These are phyloP conservation scores for Senna tora DNA, from an alignment of 306 rosid genomes.

Conservation along the genomic window DNA sequence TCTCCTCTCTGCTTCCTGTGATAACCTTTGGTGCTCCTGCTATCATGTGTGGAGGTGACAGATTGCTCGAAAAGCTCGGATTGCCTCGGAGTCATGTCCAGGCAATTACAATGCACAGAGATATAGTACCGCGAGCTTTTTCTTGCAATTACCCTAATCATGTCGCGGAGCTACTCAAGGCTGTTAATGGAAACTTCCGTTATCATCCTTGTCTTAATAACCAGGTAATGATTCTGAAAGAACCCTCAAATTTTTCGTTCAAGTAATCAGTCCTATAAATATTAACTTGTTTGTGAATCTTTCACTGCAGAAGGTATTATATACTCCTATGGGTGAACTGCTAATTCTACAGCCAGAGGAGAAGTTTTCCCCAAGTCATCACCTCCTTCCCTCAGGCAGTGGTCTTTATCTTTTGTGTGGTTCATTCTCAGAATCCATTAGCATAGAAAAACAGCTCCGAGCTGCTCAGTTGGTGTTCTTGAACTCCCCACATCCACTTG, in stretches of 20 bases:
- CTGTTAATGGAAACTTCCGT: slow-evolving; percentile 80
- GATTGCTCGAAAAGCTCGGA: slow-evolving; percentile 71
- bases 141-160: slow-evolving; percentile 92
- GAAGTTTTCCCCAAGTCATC: slow-evolving; percentile 82
- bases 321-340: slow-evolving; percentile 88
- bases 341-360: slow-evolving; percentile 91
- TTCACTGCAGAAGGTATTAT: slow-evolving; percentile 67
- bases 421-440: slow-evolving; percentile 51
- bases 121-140: slow-evolving; percentile 94
- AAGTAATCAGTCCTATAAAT: slow-evolving; percentile 26
- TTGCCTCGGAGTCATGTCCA: slow-evolving; percentile 78
- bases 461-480: slow-evolving; percentile 70
- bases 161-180: slow-evolving; percentile 82
- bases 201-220: slow-evolving; percentile 84
- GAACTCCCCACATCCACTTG: slow-evolving; percentile 97
- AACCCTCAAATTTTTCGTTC: slow-evolving; percentile 4
- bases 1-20: slow-evolving; percentile 84
- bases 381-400: slow-evolving; percentile 84
- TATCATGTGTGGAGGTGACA: slow-evolving; percentile 93
- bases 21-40: slow-evolving; percentile 92
- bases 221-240: slow-evolving; percentile 53
- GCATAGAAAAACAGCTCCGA: slow-evolving; percentile 63
- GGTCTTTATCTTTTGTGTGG: slow-evolving; percentile 73
- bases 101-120: slow-evolving; percentile 86
- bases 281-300: not conserved